Base-by-base conservation (phyloP, 1,284 basidiomycete genomes). In the Hemileia vastatrix region DNA sequence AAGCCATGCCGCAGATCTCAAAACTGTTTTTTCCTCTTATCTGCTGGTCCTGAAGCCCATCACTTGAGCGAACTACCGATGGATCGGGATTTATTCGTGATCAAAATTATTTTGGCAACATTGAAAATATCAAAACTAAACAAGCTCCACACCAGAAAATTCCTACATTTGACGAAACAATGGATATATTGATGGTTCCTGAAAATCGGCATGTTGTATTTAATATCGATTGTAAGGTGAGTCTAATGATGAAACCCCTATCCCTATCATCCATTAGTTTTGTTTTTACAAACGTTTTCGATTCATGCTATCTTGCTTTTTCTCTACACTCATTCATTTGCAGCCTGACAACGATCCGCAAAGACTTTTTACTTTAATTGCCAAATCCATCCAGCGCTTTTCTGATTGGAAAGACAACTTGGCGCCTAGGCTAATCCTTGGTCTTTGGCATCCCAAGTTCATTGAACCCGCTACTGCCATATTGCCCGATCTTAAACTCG, bases 311-410 rank as follows among this genome's bases (percentile, higher is more conserved):
- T 36, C 6, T n/a, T 56, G 9, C 45, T 8, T n/a, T 24, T 40
- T 53, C 48, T 13, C 51, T 55, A 11, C 31, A 19, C 45, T 23
- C 47, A 23, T 27, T 19, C 27, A 48, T 15, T 44, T 78, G 74
- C 97, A 98, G 77, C 84, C 88, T 44, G 86, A 91, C 72, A 97
- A 95, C 75, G 84, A 94, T 70, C 92, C 95, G 0, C 84, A 84
- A 55, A 83, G 83, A 44, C 82, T 98, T 44, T 98, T 98, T 79
- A 77, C 79, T 15, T 81, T 96, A 51, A 92, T 98, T 84, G 82
- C 88, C 77, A 77, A 77, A 49, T 81, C 84, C 65, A 84, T 99
- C 63, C 80, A 83, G 23, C 76, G 80, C 15, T 84, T 90, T 66
- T 80, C 83, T 1, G 78, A 83, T 43, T 97, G 88, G 86, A 82